Base-by-base conservation (phyloP, 805 yeast species). In the Lachancea lanzarotensis region DNA sequence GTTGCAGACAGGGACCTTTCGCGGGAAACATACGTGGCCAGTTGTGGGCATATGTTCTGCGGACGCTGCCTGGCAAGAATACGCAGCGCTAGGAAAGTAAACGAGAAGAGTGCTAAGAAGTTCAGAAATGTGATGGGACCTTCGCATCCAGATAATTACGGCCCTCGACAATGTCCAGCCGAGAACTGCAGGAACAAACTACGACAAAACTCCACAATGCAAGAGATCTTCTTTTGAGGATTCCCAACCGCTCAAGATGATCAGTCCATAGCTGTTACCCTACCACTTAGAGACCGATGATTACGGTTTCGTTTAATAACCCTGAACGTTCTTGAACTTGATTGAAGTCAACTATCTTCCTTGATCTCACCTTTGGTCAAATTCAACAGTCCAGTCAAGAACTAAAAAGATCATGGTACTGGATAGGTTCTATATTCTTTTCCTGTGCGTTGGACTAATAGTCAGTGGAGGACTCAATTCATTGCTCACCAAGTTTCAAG, bases 31-130 rank as follows among this genome's bases (percentile, higher is more conserved):
- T 88, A 81, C 56, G 72, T 74, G 16, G 74, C 85, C 0, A 63
- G 67, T 33, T 88, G 96, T 68, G 96, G 96, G 0, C 96, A 88
- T 66, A 75, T 81, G 0, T 88, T 78, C 60, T 88, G 96, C 63
- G 96, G 96, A 1, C 65, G 91, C 35, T 88, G 96, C 65, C 84
- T 83, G 18, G 77, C 77, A 51, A 75, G 79, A 53, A 78, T 83
- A n/a, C 74, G 74, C 15, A 72, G 74, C 53, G 55, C 69, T 3
- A 57, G 60, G 46, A 53, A 52, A 0, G 50, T 49, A 8, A 47
- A 49, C 30, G 53, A 52, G 38, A 39, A 43, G 16, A 47, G 58
- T 2, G 65, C 57, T 50, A 59, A 50, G 45, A 53, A 51, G 33
- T 50, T 56, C 35, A 48, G 50, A 2, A 45, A 47, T 7, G 48